Base-by-base conservation (phyloP, 2,329 filamentous ascomycete species). In the Cladosporium sp. region DNA sequence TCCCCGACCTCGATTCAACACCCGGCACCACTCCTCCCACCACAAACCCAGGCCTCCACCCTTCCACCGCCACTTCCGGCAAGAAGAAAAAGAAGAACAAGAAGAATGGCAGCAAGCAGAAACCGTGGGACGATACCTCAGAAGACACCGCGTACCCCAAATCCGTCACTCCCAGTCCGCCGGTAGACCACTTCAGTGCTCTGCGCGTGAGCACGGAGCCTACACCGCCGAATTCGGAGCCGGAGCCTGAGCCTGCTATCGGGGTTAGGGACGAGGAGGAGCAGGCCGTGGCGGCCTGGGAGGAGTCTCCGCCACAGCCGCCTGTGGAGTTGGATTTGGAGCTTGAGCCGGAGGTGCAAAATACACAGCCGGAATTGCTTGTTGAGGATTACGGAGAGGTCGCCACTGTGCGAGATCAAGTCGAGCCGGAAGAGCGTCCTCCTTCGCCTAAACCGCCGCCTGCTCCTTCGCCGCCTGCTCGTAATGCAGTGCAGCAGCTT, bases 131-230 rank as follows among this genome's bases (percentile, higher is more conserved):
- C 13, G 58, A 62, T 30, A 55, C 55, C 18, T 57, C 59, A 13
- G 59, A 62, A 18, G 59, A 57, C 29, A 57, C 57, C 25, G 49
- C 56, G 5, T 59, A 57, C 43, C 54, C 60, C 27, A 57, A 59
- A 33, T 59, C 59, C 38, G 56, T 63, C 51, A 62, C 59, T 18
- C 57, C 61, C 2, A 58, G 57, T 38, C 62, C 62, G 39, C 59
- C 56, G 13, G 35, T 29, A 50, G 12, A 54, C 48, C 30, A 47
- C 54, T 36, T 35, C 20, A 43, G 36, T 25, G 39, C 38, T 15
- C 46, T 39, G 45, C 40, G 38, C 25, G 11, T 49, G 6, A 38
- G 20, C 11, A 25, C 40, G 13, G 38, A 50, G 16, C 38, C 38
- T 15, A 43, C 46, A 29, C 50, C 42, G 18, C 50, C 50, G 36